These are phyloP conservation scores for Fusarium fujikuroi DNA, from an alignment of 2,329 filamentous ascomycete species.

Conservation along the genomic window DNA sequence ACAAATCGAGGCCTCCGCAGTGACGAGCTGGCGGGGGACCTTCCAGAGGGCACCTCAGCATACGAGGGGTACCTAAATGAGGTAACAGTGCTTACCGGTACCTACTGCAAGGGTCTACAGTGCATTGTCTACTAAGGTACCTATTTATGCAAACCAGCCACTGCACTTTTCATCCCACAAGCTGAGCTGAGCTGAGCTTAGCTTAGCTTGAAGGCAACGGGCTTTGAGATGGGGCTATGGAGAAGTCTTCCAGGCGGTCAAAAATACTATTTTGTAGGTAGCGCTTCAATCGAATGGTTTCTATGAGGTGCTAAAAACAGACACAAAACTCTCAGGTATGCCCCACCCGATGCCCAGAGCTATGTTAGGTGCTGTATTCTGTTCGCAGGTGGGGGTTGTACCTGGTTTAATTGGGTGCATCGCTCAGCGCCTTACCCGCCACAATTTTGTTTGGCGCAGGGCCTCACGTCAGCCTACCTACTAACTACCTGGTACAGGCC, in stretches of 20 bases:
- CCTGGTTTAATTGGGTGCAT: slow-evolving; percentile 31
- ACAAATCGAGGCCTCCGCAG: slow-evolving; percentile 33
- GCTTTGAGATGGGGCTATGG: neutral
- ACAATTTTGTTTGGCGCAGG: slow-evolving; percentile 8
- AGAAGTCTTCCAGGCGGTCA: slow-evolving; percentile 7
- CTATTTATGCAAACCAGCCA: slow-evolving; percentile 11
- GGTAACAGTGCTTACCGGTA: slow-evolving; percentile 14
- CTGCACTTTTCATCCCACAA: neutral
- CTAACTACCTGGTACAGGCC: neutral
- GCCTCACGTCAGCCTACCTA: slow-evolving; percentile 38
- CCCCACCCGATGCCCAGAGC: slow-evolving; percentile 20
- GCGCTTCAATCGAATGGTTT: slow-evolving; percentile 20
- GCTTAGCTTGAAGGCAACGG: neutral
- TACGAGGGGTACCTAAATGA: slow-evolving; percentile 16
- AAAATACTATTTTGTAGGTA: slow-evolving; percentile 20
- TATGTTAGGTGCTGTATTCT: slow-evolving; percentile 9
- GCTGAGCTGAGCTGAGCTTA: neutral
- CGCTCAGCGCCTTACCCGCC: slow-evolving; percentile 21
- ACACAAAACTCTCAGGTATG: slow-evolving; percentile 9
- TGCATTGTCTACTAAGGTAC: neutral
- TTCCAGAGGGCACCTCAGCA: slow-evolving; percentile 6
- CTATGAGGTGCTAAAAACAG: slow-evolving; percentile 27
- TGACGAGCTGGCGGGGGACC: slow-evolving; percentile 31
- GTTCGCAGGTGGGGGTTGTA: slow-evolving; percentile 30
- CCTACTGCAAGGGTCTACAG: slow-evolving; percentile 14